Base-by-base conservation (phyloP, 148 eudicot genomes). In the Persicaria tinctoria region DNA sequence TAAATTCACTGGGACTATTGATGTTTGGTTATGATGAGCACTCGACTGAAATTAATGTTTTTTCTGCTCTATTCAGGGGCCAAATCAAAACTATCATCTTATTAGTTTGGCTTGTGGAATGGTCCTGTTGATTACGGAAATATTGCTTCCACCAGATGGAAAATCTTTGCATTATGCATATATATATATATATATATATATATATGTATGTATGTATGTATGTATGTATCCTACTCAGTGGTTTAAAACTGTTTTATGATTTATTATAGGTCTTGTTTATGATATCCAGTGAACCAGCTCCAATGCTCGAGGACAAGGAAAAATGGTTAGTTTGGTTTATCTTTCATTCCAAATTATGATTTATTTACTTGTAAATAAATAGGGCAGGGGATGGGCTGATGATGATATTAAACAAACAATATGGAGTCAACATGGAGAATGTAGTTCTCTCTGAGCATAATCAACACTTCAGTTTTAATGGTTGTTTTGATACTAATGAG, bases 221-320 rank as follows among this genome's bases (percentile, higher is more conserved):
- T 20, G 23, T 20, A 20, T 20, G 48, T 41, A 41, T 66, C 48
- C 4, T 66, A 12, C 70, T 38, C 70, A 41, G 5, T 75, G 76
- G 51, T 69, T 20, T 60, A 10, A 12, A 13, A 11, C 7, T 63
- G 51, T 3, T 54, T 49, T n/a, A 45, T 56, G 56, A 51, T 47
- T 8, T 79, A 57, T 80, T 60, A 50, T 64, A 95, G 99, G 99
- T 95, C 38, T 80, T 95, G 78, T 95, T 95, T 86, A 95, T 95
- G 99, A 95, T 95, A 85, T 89, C 93, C 45, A 92, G 84, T 78
- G 99, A 95, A 84, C 99, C 99, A 46, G 99, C 99, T 78, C 99
- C 99, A 70, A 95, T 95, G 99, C 99, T 95, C 5, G 96, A 95
- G 86, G 99, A 95, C 82, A 95, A 92, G 87, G 97, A 92, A 79